These are phyloP conservation scores for Dalbergia cultrata DNA, from an alignment of 306 rosid genomes.

Conservation along the genomic window DNA sequence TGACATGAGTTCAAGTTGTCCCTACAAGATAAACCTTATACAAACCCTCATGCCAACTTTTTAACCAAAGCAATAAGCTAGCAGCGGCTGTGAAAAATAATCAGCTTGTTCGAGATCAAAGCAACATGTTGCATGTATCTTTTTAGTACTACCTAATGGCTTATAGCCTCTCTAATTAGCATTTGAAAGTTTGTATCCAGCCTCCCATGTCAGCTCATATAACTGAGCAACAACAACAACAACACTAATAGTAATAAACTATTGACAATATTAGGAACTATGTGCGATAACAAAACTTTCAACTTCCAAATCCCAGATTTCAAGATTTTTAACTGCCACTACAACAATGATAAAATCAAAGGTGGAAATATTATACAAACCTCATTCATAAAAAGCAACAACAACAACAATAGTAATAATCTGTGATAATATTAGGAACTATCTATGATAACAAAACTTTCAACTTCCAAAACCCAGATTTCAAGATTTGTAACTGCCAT, in stretches of 20 bases:
- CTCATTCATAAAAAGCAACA: slow-evolving; percentile 59
- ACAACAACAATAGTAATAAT: slow-evolving; percentile 24
- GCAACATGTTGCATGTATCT: background rate
- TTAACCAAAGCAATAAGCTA: slow-evolving; percentile 33
- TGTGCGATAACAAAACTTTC: background rate
- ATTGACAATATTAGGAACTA: background rate
- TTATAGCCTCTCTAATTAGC: slow-evolving; percentile 31
- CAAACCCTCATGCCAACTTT: background rate
- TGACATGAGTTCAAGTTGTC: slow-evolving; percentile 35
- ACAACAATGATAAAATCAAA: slow-evolving; percentile 40
- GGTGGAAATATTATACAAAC: slow-evolving; percentile 56
- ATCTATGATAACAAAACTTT: background rate
- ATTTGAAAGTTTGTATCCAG: background rate
- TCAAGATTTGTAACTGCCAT: slow-evolving; percentile 31
- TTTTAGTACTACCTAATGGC: slow-evolving; percentile 8
- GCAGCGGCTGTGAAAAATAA: slow-evolving; percentile 2
- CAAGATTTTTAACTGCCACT: slow-evolving; percentile 32
- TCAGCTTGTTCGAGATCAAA: slow-evolving; percentile 15
- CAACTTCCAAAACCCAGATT: background rate
- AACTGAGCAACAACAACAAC: slow-evolving; percentile 5
- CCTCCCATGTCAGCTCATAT: slow-evolving; percentile 13
- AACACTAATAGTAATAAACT: slow-evolving; percentile 23
- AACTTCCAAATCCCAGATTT: background rate
- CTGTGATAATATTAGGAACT: background rate
- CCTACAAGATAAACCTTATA: slow-evolving; percentile 10